Evolutionary conservation across 768 basidiomycete species (phyloP).

Genomic region (Leucocoprinus leucothites): DNA sequence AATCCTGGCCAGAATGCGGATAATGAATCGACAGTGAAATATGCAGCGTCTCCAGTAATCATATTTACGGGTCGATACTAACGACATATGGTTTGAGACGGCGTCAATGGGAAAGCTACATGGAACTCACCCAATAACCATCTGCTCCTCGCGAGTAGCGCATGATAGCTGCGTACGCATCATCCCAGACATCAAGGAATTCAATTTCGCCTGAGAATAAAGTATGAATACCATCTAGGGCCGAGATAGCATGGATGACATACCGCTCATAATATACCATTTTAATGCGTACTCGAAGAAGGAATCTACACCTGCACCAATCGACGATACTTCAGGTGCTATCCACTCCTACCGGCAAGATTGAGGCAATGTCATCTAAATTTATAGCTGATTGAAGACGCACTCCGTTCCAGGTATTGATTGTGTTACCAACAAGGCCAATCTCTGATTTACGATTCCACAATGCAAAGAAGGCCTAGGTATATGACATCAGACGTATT

Average conservation of each 20-base stretch:
- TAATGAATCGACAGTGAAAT: slow-evolving; percentile 85
- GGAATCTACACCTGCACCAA: slow-evolving; percentile 94
- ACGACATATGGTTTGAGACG: background rate
- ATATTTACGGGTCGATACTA: slow-evolving; percentile 89
- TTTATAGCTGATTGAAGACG: slow-evolving; percentile 22
- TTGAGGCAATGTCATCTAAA: background rate
- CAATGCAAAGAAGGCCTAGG: slow-evolving; percentile 79
- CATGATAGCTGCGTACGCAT: slow-evolving; percentile 83
- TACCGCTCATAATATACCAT: slow-evolving; percentile 86
- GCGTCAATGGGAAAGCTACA: background rate
- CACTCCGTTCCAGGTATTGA: slow-evolving; percentile 81
- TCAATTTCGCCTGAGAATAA: slow-evolving; percentile 60
- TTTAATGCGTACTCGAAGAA: slow-evolving; percentile 95
- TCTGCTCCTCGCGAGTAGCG: slow-evolving; percentile 77
- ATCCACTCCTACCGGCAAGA: slow-evolving; percentile 58
- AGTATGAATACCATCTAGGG: background rate
- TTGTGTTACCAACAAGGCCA: slow-evolving; percentile 84
- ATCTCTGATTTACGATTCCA: slow-evolving; percentile 91
- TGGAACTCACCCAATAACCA: slow-evolving; percentile 75
- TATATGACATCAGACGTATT: background rate
- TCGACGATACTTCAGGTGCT: slow-evolving; percentile 69
- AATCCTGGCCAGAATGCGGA: slow-evolving; percentile 98
- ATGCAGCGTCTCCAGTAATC: slow-evolving; percentile 68
- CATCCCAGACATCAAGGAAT: slow-evolving; percentile 83
- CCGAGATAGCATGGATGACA: slow-evolving; percentile 7